Evolutionary conservation across 1,284 basidiomycete genomes (phyloP).

Genomic region (Microbotryomycetes sp.): DNA sequence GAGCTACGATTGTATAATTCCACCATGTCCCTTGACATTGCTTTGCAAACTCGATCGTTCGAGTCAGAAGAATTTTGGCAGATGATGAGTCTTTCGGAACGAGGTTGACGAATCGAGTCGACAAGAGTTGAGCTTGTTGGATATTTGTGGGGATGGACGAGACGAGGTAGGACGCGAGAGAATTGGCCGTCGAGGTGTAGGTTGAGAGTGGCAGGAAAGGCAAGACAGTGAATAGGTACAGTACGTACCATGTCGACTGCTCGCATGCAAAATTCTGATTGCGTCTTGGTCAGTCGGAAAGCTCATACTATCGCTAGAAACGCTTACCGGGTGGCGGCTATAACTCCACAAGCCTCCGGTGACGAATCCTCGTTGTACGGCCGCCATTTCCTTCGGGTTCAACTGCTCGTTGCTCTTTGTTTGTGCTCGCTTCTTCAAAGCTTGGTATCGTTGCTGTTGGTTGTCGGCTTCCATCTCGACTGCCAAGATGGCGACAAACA

Average conservation of each 20-base stretch:
- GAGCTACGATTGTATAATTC: constrained; percentile 29
- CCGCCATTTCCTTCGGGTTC: constrained; percentile 54
- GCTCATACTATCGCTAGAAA: neutral
- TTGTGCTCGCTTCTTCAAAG: constrained; percentile 56
- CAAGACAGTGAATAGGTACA: constrained; percentile 33
- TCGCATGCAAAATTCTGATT: constrained; percentile 36
- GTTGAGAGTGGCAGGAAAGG: constrained; percentile 28
- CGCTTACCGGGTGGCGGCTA: constrained; percentile 62
- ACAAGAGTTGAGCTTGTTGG: neutral
- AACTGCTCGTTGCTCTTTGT: constrained; percentile 38
- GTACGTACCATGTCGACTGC: constrained; percentile 33
- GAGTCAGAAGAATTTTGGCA: neutral
- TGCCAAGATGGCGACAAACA: constrained; percentile 55
- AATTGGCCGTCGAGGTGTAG: neutral
- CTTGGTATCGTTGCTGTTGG: constrained; percentile 74
- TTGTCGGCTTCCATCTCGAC: constrained; percentile 80
- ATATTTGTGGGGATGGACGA: neutral
- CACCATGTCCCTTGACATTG: constrained; percentile 16
- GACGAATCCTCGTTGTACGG: constrained; percentile 71
- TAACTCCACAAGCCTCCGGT: constrained; percentile 78
- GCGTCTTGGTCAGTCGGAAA: neutral
- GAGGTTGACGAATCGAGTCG: neutral
- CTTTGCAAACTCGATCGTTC: neutral
- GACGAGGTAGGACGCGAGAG: neutral
- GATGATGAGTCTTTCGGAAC: neutral